Percentiles rank a stretch among this genome's conserved stretches.
These are phyloP conservation scores for Olyra latifolia DNA, from an alignment of 176 grass and related monocot species.

Conservation along the genomic window DNA sequence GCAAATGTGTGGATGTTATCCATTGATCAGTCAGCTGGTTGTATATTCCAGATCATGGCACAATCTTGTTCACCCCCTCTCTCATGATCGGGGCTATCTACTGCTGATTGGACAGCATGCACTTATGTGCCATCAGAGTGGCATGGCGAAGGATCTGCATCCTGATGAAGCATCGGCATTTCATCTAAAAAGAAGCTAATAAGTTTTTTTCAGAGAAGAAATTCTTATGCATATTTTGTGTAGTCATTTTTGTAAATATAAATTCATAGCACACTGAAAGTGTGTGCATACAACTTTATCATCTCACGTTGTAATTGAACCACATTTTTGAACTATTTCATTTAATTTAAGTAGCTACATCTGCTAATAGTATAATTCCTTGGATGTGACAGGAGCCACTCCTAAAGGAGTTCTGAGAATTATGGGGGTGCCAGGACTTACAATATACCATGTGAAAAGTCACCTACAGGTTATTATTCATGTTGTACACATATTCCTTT, in stretches of 20 bases:
- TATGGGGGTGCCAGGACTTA: slow-evolving; percentile 75
- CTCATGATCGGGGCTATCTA: neutral
- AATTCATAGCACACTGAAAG: neutral
- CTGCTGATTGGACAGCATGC: neutral
- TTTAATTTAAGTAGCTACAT: neutral
- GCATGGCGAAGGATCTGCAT: neutral
- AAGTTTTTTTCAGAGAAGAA: neutral
- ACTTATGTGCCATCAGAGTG: neutral
- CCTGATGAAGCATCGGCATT: neutral
- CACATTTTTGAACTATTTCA: neutral
- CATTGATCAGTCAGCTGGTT: neutral
- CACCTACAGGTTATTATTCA: slow-evolving; percentile 73
- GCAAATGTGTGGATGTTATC: neutral
- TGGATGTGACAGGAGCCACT: slow-evolving; percentile 58
- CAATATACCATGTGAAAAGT: slow-evolving; percentile 94
- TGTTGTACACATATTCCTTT: neutral
- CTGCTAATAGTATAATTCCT: neutral
- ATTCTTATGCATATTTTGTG: neutral
- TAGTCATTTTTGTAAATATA: neutral
- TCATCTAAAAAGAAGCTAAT: neutral
- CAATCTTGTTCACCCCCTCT: neutral
- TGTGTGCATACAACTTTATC: neutral
- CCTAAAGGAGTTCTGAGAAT: slow-evolving; percentile 79
- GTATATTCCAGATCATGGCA: neutral
- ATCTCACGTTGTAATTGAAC: neutral